Evolutionary conservation across 1,284 basidiomycete species (phyloP), one percentile per base, ranked within the genome.

Genomic region (Thecaphora thlaspeos): DNA sequence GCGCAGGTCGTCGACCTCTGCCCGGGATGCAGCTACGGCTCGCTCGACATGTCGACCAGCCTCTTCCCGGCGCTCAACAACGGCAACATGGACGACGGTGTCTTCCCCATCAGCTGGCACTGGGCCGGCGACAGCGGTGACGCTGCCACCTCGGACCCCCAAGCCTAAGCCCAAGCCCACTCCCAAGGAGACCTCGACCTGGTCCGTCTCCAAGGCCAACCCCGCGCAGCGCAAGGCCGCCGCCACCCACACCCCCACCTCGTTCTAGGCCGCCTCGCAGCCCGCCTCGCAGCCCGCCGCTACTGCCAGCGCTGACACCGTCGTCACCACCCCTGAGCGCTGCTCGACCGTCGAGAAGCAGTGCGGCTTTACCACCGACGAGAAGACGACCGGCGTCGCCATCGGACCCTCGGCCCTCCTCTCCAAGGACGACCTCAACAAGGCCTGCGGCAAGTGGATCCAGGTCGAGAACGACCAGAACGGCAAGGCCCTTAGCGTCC

Each of bases 21-120:
- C 77, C 84, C 83, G 48, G 85, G 83, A 26, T 91, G 89, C 75
- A 84, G 85, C 2, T 82, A 78, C 40, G 85, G 84, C 34, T 88
- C 84, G 39, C 84, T 95, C 51, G 91, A 95, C 81, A 82, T 93
- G 57, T 88, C 88, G 22, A 75, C 78, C 12, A 83, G 85, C 46
- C 84, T 95, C 40, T 95, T 95, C 81, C 54, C 61, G 37, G 60
- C 53, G 26, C 67, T 75, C 18, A 61, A 62, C 50, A 65, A 71
- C 55, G 68, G 68, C 44, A 66, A 72, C 66, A 58, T 70, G 55
- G 70, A 68, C 54, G 54, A 43, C 22, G 72, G 72, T 58, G 60
- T 61, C 51, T 68, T 75, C 67, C 72, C 68, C 51, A 75, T 75
- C 61, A 43, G 47, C 24, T 75, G 72, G 72, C 56, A 34, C 40